Conservation (phyloP, 768 basidiomycete genomes). For the Trametes sanguinea region DNA sequence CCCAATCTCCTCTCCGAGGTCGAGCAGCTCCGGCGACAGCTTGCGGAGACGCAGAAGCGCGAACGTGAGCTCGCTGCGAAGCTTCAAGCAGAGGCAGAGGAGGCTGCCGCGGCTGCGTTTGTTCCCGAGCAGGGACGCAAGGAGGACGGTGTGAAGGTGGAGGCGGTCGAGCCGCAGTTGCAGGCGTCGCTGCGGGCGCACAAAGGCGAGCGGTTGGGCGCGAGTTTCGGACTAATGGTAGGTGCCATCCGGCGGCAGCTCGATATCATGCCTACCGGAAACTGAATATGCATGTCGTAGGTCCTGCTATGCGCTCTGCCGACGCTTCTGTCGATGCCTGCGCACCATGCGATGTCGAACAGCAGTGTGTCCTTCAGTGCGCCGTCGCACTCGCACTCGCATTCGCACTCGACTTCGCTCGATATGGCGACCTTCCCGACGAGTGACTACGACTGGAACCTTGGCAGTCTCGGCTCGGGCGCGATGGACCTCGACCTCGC, state of each 20-base stretch:
- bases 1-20: conserved; percentile 56
- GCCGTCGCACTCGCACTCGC: conserved; percentile 37
- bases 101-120: conserved; percentile 16
- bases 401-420: conserved; percentile 45
- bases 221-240: conserved; percentile 74
- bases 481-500: conserved; percentile 35
- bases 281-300: conserved; percentile 38
- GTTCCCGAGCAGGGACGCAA: conserved; percentile 24
- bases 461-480: conserved; percentile 26
- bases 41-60: conserved; percentile 65
- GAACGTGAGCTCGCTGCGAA: conserved; percentile 67
- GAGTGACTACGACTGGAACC: conserved; percentile 50
- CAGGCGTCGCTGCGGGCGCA: conserved; percentile 43
- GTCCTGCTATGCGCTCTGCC: conserved; percentile 79
- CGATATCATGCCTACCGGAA: conserved; percentile 14
- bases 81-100: conserved; percentile 44
- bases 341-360: conserved; percentile 52
- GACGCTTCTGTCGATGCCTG: conserved; percentile 67
- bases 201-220: conserved; percentile 58
- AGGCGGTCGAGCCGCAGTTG: conserved; percentile 55
- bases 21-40: conserved; percentile 64
- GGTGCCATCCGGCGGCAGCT: conserved; percentile 25
- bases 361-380: conserved; percentile 45
- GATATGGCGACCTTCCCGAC: conserved; percentile 32
- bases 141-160: conserved; percentile 50